Base-by-base conservation (phyloP, 768 basidiomycete genomes). In the Leccinum truebloodii region DNA sequence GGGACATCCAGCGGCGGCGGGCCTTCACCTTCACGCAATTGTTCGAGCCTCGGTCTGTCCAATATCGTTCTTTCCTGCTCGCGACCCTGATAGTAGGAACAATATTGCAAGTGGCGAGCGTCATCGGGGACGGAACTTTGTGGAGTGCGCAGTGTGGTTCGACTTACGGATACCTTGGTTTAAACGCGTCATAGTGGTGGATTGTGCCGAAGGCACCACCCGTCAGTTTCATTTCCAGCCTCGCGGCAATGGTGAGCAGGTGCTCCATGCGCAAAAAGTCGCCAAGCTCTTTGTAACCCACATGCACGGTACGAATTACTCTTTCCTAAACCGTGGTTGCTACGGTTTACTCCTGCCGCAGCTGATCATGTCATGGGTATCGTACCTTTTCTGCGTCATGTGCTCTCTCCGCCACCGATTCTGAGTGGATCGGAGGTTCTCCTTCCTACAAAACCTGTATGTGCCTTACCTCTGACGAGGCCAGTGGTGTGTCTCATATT, bases 221-320 rank as follows among this genome's bases (percentile, higher is more conserved):
- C 79, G 88, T 28, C 90, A 93, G 69, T 86, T 92, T 63, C 73
- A 77, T 18, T 73, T 76, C 5, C 86, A 89, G 59, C 84, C 86
- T n/a, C 66, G 63, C 52, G 57, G 65, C 34, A 60, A 66, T 65
- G 62, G 63, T 46, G 57, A 72, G 62, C 52, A 65, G 67, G 44
- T 66, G 53, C 66, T 86, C 58, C 80, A 77, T 66, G 67, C 80
- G 18, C 78, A 70, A 37, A 82, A 76, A 59, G 77, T 94, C 30
- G 73, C 75, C 3, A 90, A 88, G 67, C 81, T 95, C 49, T 93
- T 94, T 71, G 79, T 94, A 55, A 94, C 92, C 2, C 93, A 94
- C 66, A 86, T 93, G 84, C 92, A 94, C 67, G 84, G 92, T 87
- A 16, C 64, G 35, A n/a, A 41, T 13, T 14, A 8, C 8, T 3